A percentile compares a stretch with the other conserved stretches of the same genome.
Evolutionary conservation across 495 filamentous ascomycete species (phyloP).

Genomic region (Aspergillus conjunctus): DNA sequence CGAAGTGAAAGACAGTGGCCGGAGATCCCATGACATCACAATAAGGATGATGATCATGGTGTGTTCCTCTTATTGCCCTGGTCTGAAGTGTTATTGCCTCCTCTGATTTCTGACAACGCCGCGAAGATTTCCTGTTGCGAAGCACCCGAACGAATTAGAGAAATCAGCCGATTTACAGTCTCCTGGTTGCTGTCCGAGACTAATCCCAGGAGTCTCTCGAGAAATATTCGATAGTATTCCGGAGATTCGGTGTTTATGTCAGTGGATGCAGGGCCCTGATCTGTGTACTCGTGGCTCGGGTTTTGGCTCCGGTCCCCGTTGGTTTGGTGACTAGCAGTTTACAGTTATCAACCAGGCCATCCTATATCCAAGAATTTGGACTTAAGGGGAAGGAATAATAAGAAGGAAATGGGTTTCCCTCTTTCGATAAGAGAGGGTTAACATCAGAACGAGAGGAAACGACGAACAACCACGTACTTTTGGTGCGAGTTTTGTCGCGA

Average conservation of each 20-base stretch:
- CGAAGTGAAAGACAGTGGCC: neutral
- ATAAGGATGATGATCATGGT: slow-evolving; percentile 2
- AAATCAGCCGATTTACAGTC: slow-evolving; percentile 30
- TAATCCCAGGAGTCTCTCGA: slow-evolving; percentile 34
- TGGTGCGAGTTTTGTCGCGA: slow-evolving; percentile 5
- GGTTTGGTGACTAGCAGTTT: slow-evolving; percentile 12
- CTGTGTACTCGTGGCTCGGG: slow-evolving; percentile 6
- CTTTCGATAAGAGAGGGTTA: neutral
- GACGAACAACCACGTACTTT: slow-evolving; percentile 7
- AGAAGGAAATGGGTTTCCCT: neutral
- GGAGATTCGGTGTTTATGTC: slow-evolving; percentile 14
- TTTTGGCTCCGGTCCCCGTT: slow-evolving; percentile 10
- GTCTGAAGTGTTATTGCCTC: neutral
- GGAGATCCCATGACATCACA: neutral
- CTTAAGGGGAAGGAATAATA: neutral
- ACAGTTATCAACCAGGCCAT: slow-evolving; percentile 7
- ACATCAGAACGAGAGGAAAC: neutral
- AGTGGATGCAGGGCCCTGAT: slow-evolving; percentile 1
- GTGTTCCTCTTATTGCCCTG: neutral
- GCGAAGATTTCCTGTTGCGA: slow-evolving; percentile 35
- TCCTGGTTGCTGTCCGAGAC: slow-evolving; percentile 32
- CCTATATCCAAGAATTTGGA: neutral
- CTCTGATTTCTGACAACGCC: slow-evolving; percentile 23
- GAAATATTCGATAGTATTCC: slow-evolving; percentile 33
- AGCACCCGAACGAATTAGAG: slow-evolving; percentile 38